A percentile compares a stretch with the other conserved stretches of the same genome.
Conservation (phyloP, 495 filamentous ascomycete species). For the Cenococcum geophilum region DNA sequence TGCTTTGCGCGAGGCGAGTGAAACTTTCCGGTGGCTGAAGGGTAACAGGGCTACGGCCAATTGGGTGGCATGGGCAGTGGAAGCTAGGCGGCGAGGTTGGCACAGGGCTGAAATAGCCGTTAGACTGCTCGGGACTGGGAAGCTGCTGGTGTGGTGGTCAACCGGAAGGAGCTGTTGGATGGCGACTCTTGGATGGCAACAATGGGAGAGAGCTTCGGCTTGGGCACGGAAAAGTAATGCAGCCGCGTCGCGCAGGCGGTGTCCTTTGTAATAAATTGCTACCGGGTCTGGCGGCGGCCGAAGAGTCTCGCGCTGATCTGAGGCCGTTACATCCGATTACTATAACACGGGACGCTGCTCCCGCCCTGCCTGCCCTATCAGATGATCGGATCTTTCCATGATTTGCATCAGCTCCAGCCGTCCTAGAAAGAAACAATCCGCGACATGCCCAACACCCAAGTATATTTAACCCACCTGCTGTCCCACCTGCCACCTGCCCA, state of each 20-base stretch:
- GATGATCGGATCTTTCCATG: constrained; percentile 2
- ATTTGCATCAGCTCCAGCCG: background rate
- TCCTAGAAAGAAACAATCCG: no score
- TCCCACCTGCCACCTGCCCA: background rate
- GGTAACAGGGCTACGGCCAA: constrained; percentile 8
- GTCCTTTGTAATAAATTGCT: background rate
- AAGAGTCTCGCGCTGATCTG: background rate
- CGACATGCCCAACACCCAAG: no score
- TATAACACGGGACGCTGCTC: no score
- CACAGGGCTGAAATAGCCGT: constrained; percentile 1
- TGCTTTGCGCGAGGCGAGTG: background rate
- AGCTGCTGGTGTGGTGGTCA: background rate
- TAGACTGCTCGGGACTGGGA: background rate
- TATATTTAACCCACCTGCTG: no score
- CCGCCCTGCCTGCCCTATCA: background rate
- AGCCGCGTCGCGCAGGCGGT: no score
- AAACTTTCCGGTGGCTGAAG: constrained; percentile 5
- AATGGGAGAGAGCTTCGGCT: no score
- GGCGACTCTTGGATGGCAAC: no score
- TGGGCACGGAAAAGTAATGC: no score
- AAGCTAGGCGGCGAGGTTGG: background rate
- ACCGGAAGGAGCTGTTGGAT: no score
- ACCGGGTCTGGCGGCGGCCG: background rate
- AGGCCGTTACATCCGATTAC: no score
- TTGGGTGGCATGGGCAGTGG: constrained; percentile 6